These are phyloP conservation scores for Yamadazyma sp. DNA, from an alignment of 805 yeast species.

Conservation along the genomic window DNA sequence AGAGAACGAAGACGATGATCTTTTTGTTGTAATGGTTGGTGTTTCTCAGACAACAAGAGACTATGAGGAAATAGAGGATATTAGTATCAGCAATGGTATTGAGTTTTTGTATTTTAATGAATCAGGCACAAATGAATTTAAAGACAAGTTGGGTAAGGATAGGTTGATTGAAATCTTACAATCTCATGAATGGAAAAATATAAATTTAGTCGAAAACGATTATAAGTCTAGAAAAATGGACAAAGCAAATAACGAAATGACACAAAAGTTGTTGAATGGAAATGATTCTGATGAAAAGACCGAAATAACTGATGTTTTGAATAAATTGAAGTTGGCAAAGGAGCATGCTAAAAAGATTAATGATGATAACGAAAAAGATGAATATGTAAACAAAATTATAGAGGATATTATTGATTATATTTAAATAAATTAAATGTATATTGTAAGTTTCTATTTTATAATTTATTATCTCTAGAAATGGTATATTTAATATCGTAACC, in stretches of 20 bases:
- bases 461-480: constrained; percentile 10
- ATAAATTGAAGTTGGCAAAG: constrained; percentile 34
- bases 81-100: constrained; percentile 34
- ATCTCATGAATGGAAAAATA: constrained; percentile 45
- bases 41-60: constrained; percentile 7
- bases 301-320: constrained; percentile 30
- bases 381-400: constrained; percentile 32
- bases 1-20: constrained; percentile 10
- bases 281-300: constrained; percentile 8
- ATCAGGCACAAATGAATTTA: constrained; percentile 37
- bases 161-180: constrained; percentile 47
- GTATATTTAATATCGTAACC: constrained; percentile 41
- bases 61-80: constrained; percentile 35
- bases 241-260: constrained; percentile 22
- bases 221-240: constrained; percentile 21
- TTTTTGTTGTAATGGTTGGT: constrained; percentile 30
- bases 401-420: constrained; percentile 39
- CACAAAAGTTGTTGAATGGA: constrained; percentile 19
- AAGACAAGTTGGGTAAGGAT: constrained; percentile 41
- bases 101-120: constrained; percentile 38
- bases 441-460: constrained; percentile 12
- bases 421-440: constrained; percentile 12
- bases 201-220: constrained; percentile 11
- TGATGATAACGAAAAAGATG: constrained; percentile 22
- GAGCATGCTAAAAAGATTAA: constrained; percentile 13